Evolutionary conservation across 169 alveolate genomes (phyloP).

Genomic region (Eimeria praecox): DNA sequence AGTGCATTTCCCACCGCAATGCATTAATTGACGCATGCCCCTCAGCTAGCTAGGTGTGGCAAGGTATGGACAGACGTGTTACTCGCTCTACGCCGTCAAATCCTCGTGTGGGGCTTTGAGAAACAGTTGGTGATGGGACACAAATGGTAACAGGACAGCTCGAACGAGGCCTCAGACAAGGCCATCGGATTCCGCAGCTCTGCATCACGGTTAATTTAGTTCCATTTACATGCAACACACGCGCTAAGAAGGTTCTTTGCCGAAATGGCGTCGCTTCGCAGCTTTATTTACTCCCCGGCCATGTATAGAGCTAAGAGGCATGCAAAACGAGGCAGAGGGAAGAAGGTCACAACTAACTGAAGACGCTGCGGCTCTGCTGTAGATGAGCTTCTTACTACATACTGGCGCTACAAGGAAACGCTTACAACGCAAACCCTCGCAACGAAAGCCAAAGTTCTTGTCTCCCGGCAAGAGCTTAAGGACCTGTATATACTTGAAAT

Average conservation of each 20-base stretch:
- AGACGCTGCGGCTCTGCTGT: background rate
- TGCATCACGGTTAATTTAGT: background rate
- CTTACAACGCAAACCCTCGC: background rate
- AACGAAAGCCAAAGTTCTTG: slow-evolving; percentile 27
- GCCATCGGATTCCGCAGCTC: background rate
- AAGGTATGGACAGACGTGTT: background rate
- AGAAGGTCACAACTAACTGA: background rate
- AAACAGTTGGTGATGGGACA: background rate
- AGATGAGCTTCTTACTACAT: background rate
- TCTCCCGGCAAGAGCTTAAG: slow-evolving; percentile 10
- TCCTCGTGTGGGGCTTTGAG: background rate
- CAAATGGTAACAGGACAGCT: too few species aligned
- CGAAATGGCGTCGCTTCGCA: background rate
- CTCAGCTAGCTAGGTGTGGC: background rate
- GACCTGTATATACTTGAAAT: slow-evolving; percentile 47
- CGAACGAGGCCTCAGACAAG: background rate
- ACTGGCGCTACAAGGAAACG: background rate
- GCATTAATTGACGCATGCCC: background rate
- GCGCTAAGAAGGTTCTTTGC: background rate
- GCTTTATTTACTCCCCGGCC: background rate
- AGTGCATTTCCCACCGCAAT: background rate
- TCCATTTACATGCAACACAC: background rate
- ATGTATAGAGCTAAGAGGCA: background rate
- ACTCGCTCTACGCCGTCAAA: background rate
- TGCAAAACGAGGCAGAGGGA: background rate